Evolutionary conservation across 2,329 filamentous ascomycete species (phyloP), one percentile per base, ranked within the genome.

Genomic region (Fusarium sp.): DNA sequence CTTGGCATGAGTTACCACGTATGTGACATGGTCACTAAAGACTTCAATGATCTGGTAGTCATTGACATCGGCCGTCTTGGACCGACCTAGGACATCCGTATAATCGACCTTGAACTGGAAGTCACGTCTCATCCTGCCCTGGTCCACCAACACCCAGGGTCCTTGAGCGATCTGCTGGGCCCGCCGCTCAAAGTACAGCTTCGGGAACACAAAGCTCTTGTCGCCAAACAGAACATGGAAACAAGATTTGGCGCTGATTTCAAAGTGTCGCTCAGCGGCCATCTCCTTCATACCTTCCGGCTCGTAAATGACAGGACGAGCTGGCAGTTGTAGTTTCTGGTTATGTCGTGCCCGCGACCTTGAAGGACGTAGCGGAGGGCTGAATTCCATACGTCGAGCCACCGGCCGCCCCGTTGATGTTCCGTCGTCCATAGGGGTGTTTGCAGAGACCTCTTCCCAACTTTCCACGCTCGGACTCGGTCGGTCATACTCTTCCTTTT

Each of bases 151-250:
- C 19, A 85, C 83, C 96, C 96, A 99, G 0, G 95, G 93, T 0
- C 92, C 92, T 79, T 97, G 94, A 3, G 91, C 89, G 65, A 97
- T 94, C 65, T 90, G 89, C 77, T 90, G 87, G 15, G 92, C 93
- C 72, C 90, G 87, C 51, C 92, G 87, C 76, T 97, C 93, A 76
- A 93, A 91, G 76, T 97, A 95, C 30, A 98, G 84, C 74, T 95
- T 89, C 72, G 96, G 93, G 80, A 97, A 99, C 39, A 98, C 90
- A 33, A 94, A 93, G 76, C 93, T 97, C 80, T 95, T 97, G 79
- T 99, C 96, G 37, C 96, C 96, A 78, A 98, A 99, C 51, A 99
- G 86, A 17, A 98, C 92, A 75, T 98, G 95, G 78, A 98, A 99
- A 59, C 97, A 89, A 0, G 93, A 93, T 78, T 99, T 98, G 46